Evolutionary conservation across 2,329 filamentous ascomycete genomes (phyloP).

Genomic region (Sarocladium strictum): DNA sequence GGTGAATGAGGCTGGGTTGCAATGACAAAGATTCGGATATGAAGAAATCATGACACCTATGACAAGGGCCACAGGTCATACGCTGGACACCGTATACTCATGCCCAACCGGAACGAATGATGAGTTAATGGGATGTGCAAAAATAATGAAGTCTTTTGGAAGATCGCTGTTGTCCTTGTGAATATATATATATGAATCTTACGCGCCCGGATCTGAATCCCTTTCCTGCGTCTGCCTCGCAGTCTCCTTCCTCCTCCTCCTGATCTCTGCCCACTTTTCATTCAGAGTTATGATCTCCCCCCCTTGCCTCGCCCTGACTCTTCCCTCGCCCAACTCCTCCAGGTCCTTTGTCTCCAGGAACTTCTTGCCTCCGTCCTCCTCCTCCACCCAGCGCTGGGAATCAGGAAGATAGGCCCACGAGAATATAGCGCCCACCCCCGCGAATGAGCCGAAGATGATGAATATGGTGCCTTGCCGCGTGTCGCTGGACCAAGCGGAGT

Average conservation of each 20-base stretch:
- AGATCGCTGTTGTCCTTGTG: no score
- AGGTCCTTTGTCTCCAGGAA: slow-evolving; percentile 40
- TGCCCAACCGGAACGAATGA: no score
- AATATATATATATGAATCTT: background rate
- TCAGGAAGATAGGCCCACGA: slow-evolving; percentile 48
- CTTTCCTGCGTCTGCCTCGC: slow-evolving; percentile 5
- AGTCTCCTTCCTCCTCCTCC: slow-evolving; percentile 21
- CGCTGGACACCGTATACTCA: no score
- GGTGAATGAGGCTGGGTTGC: background rate
- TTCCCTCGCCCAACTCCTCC: slow-evolving; percentile 45
- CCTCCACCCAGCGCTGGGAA: slow-evolving; percentile 33
- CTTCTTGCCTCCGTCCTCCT: slow-evolving; percentile 27
- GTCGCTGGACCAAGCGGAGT: slow-evolving; percentile 33
- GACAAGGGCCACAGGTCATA: no score
- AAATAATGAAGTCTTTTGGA: no score
- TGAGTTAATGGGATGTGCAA: no score
- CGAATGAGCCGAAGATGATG: slow-evolving; percentile 43
- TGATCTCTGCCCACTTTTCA: slow-evolving; percentile 36
- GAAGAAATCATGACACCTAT: background rate
- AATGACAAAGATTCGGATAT: background rate
- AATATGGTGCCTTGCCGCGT: slow-evolving; percentile 44
- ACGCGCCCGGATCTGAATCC: background rate
- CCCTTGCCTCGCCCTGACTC: slow-evolving; percentile 35
- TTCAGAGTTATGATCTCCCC: slow-evolving; percentile 39
- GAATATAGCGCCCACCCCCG: slow-evolving; percentile 41